Evolutionary conservation across 306 rosid genomes (phyloP), one percentile per base, ranked within the genome.

Genomic region (Luffa aegyptiaca): DNA sequence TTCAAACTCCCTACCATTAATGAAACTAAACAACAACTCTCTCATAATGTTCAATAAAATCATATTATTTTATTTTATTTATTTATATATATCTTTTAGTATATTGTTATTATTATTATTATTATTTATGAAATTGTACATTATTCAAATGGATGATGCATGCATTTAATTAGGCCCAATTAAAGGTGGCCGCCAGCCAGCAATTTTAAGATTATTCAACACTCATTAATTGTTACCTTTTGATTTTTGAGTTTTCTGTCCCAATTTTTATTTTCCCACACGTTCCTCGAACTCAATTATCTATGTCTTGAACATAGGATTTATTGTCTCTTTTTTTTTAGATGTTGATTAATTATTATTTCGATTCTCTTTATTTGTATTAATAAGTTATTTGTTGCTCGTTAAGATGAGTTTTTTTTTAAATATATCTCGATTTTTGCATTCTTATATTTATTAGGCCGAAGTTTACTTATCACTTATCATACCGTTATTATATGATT

Each of bases 181-280:
- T 5, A 0, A 10, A 20, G 11, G 20, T 71, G 76, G 57, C 56
- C 55, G 55, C 76, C 76, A 45, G n/a, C 55, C 52, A 45, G 35
- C 13, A 44, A 5, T 71, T 68, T 71, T 44, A 72, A 49, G 59
- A 72, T 72, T 72, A 72, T 72, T 72, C 77, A 72, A 72, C 77
- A 1, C 20, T 13, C 44, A 48, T 72, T 48, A 13, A 72, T 72
- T 41, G 17, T 68, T 3, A 45, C 18, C 9, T 45, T 71, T 44
- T 20, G 2, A 2, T 42, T 69, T 69, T 65, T 64, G 9, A 42
- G 3, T 69, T 42, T 42, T 69, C 35, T 44, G 10, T n/a, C 53
- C 8, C 9, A 1, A 5, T 20, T 11, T 68, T 70, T 5, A 8
- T 12, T 45, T 42, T 46, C 16, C 56, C 76, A 8, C 74, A 2